Evolutionary conservation across 345 rosid genomes (phyloP), one percentile per base, ranked within the genome.

Genomic region (Euphorbia peplus): DNA sequence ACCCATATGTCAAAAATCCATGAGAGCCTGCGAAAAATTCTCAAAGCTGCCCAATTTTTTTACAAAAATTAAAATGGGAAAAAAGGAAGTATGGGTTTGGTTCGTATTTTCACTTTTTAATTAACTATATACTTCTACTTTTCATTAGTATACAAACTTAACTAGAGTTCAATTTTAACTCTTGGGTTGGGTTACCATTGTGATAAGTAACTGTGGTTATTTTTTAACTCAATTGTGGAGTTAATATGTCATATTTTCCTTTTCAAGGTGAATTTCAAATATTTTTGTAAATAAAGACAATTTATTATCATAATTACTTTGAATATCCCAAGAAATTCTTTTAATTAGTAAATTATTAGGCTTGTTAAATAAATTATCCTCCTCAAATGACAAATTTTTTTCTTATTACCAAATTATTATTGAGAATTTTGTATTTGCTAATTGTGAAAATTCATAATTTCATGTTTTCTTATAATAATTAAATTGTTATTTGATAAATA

Each of bases 1-100:
- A 70, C 53, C 56, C 28, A 53, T 71, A 63, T 63, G 29, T 63
- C 74, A 71, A 42, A 63, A 55, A 54, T 51, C 57, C 72, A 62
- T 51, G 19, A 52, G 61, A 70, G 28, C 24, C 67, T 63, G 25
- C 37, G 67, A 53, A 53, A 51, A 71, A 28, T 46, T 63, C 68
- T 63, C 68, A 41, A 54, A 54, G 51, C 18, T 71, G 52, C 74
- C 68, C 68, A 70, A 54, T n/a, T 37, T 51, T 28, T 28, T 16
- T 4, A 37, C 19, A 15, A 21, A 54, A 42, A 55, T 69, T 32
- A 42, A 41, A 28, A 58, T 26, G 4, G 11, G 35, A 8, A 48
- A 21, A 47, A 48, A 21, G 19, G 16, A 15, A 22, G 73, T 10
- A 41, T 32, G 58, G 48, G 50, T 50, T 60, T 60, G 65, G 56